A percentile compares a stretch with the other conserved stretches of the same genome.
Evolutionary conservation across 495 filamentous ascomycete genomes (phyloP).

Genomic region (Bryoglossum gracile): DNA sequence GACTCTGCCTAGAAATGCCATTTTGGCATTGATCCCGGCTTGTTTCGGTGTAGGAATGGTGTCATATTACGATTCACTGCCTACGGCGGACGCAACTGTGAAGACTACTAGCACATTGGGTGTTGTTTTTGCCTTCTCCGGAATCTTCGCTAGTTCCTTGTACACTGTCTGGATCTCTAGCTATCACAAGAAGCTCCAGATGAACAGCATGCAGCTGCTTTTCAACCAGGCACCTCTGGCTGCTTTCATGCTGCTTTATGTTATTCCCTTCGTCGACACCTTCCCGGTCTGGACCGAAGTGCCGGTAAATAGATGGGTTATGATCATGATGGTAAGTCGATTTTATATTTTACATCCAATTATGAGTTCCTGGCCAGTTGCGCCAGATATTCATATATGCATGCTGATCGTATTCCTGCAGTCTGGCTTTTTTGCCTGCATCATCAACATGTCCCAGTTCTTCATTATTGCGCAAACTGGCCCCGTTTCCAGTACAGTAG

Average conservation of each 20-base stretch:
- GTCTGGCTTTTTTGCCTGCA: slow-evolving; percentile 54
- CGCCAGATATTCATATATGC: slow-evolving; percentile 3
- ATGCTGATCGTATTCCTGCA: slow-evolving; percentile 14
- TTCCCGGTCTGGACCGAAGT: slow-evolving; percentile 48
- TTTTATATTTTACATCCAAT: neutral
- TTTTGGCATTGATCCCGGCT: slow-evolving; percentile 53
- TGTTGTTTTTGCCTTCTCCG: slow-evolving; percentile 56
- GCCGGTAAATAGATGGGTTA: slow-evolving; percentile 40
- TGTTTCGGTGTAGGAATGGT: slow-evolving; percentile 63
- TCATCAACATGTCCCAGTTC: slow-evolving; percentile 70
- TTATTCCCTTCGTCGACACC: slow-evolving; percentile 58
- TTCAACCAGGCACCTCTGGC: slow-evolving; percentile 65
- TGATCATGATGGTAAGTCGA: slow-evolving; percentile 50
- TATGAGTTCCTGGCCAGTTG: too few species aligned
- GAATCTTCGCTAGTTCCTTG: slow-evolving; percentile 57
- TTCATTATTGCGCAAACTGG: slow-evolving; percentile 67
- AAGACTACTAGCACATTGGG: slow-evolving; percentile 48
- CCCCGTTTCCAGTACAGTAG: slow-evolving; percentile 62
- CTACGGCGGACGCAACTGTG: slow-evolving; percentile 36
- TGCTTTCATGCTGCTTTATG: slow-evolving; percentile 54
- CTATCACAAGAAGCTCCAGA: slow-evolving; percentile 58
- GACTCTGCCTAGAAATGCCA: slow-evolving; percentile 47
- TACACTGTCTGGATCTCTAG: slow-evolving; percentile 64
- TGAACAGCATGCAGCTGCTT: slow-evolving; percentile 66
- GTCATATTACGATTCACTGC: slow-evolving; percentile 62